These are phyloP conservation scores for Shiraia sp. DNA, from an alignment of 2,329 filamentous ascomycete genomes.

Conservation along the genomic window DNA sequence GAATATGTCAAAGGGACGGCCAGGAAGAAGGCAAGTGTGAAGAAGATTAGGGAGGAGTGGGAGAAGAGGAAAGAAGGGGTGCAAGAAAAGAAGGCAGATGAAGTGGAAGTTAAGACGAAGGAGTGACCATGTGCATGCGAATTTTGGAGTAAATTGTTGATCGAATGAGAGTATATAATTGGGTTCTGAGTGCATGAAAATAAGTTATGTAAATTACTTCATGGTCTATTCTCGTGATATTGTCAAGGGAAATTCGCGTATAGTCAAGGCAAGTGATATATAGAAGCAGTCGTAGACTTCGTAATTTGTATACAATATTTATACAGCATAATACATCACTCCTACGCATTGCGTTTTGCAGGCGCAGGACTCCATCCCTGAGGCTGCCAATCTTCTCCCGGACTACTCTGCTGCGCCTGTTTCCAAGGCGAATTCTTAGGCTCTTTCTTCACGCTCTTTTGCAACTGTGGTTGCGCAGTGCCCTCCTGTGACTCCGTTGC, in stretches of 20 bases:
- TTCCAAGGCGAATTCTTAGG: conserved; percentile 48
- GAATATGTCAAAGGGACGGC: conserved; percentile 34
- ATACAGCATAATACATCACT: too few relatives aligned
- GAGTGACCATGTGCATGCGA: not conserved
- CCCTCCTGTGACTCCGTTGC: conserved; percentile 7
- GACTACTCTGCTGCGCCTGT: conserved; percentile 39
- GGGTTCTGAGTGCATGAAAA: too few relatives aligned
- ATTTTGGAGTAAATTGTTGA: conserved; percentile 1
- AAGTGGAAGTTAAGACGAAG: not conserved
- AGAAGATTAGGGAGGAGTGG: conserved; percentile 24
- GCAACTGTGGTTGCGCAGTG: conserved; percentile 17
- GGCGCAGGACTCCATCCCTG: conserved; percentile 50
- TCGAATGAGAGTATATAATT: too few relatives aligned
- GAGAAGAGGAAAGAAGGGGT: conserved; percentile 1
- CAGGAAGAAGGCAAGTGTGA: conserved; percentile 38
- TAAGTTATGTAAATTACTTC: too few relatives aligned
- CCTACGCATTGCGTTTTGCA: conserved; percentile 28
- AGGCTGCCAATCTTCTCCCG: conserved; percentile 54
- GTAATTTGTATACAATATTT: too few relatives aligned
- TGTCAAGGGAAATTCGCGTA: too few relatives aligned
- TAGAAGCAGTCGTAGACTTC: too few relatives aligned
- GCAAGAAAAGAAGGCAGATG: not conserved
- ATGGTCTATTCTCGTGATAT: too few relatives aligned
- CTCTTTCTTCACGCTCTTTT: conserved; percentile 28
- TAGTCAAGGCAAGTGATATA: too few relatives aligned